These are phyloP conservation scores for Sarcomyxa edulis DNA, from an alignment of 768 basidiomycete genomes.

Conservation along the genomic window DNA sequence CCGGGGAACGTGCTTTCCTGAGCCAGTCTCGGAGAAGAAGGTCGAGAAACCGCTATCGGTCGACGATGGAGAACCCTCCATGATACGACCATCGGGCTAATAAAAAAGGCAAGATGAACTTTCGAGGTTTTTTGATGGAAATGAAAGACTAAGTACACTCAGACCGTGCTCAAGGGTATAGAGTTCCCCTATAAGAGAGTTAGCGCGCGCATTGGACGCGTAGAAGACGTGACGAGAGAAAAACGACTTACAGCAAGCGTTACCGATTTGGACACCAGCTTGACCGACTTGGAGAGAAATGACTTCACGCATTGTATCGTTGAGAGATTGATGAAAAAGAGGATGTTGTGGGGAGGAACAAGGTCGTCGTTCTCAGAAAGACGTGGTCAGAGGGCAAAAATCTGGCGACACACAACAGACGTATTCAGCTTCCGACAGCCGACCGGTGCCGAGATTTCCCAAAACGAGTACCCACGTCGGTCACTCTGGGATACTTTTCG, in stretches of 20 bases:
- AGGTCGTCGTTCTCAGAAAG: slow-evolving; percentile 12
- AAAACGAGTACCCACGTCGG: no score
- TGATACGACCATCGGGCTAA: slow-evolving; percentile 89
- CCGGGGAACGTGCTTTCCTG: slow-evolving; percentile 93
- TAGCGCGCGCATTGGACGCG: slow-evolving; percentile 17
- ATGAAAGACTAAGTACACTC: slow-evolving; percentile 54
- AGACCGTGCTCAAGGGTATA: slow-evolving; percentile 98
- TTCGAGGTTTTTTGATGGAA: slow-evolving; percentile 1
- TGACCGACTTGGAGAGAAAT: slow-evolving; percentile 97
- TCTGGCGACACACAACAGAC: slow-evolving; percentile 12
- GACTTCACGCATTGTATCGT: slow-evolving; percentile 78
- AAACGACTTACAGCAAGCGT: slow-evolving; percentile 83
- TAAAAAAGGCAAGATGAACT: slow-evolving; percentile 13
- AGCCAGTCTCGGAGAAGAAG: slow-evolving; percentile 94
- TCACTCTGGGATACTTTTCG: no score
- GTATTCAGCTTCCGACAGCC: no score
- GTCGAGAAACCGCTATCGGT: slow-evolving; percentile 90
- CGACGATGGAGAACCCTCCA: slow-evolving; percentile 60
- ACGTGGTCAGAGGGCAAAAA: slow-evolving; percentile 31
- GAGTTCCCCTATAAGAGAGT: slow-evolving; percentile 71
- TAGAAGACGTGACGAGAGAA: slow-evolving; percentile 8
- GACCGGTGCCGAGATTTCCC: no score
- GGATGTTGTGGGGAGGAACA: slow-evolving; percentile 8
- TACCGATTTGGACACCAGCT: slow-evolving; percentile 92
- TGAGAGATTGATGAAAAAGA: slow-evolving; percentile 8